Conservation (phyloP, 768 basidiomycete genomes). For the Ramaria rubella region DNA sequence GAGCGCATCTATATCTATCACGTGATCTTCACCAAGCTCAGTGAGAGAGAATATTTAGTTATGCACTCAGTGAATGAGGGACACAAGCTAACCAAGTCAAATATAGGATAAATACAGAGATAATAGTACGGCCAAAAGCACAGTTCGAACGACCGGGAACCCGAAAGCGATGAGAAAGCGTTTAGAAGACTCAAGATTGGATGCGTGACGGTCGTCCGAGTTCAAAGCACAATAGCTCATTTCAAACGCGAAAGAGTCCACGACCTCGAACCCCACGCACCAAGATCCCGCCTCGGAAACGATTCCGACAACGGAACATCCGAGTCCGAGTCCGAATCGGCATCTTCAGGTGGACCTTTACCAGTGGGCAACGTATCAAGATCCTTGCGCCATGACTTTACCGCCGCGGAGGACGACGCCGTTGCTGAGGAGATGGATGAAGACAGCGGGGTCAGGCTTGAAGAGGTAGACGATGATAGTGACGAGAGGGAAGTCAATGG, state of each 20-base stretch:
- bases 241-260: neutral
- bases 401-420: neutral
- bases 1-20: too few relatives aligned
- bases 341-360: neutral
- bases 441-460: neutral
- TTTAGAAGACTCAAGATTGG: too few relatives aligned
- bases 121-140: neutral
- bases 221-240: neutral
- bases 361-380: neutral
- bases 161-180: too few relatives aligned
- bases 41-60: too few relatives aligned
- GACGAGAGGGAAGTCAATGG: neutral
- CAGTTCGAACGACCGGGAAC: neutral
- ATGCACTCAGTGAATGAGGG: too few relatives aligned
- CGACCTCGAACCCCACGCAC: neutral
- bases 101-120: neutral
- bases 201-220: neutral
- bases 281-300: neutral
- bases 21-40: too few relatives aligned
- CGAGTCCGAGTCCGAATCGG: neutral
- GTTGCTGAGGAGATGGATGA: neutral
- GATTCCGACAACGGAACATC: neutral
- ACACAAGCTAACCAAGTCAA: too few relatives aligned
- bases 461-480: neutral
- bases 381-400: neutral